Evolutionary conservation across 2,329 filamentous ascomycete genomes (phyloP).

Genomic region (Aspergillus pseudoglaucus): DNA sequence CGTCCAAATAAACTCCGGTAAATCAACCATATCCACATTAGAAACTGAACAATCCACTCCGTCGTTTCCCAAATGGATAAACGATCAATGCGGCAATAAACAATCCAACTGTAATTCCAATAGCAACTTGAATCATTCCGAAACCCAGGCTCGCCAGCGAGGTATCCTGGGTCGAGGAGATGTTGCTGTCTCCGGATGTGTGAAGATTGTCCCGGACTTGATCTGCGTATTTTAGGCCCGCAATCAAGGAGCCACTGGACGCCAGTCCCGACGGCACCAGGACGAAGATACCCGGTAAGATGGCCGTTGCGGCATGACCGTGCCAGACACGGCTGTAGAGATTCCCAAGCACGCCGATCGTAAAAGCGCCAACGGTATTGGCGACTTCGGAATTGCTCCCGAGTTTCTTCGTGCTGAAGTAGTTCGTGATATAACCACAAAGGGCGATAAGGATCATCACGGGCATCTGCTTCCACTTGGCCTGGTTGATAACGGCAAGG

Average conservation of each 20-base stretch:
- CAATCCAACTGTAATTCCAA: slow-evolving; percentile 35
- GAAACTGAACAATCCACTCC: slow-evolving; percentile 37
- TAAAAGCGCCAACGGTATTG: slow-evolving; percentile 68
- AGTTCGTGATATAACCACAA: slow-evolving; percentile 68
- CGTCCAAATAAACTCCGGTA: no score
- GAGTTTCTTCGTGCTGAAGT: slow-evolving; percentile 62
- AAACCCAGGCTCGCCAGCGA: slow-evolving; percentile 29
- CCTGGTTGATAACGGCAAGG: slow-evolving; percentile 71
- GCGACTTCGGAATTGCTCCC: slow-evolving; percentile 65
- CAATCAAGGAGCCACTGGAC: slow-evolving; percentile 49
- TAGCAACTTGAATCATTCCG: slow-evolving; percentile 36
- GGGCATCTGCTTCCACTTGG: slow-evolving; percentile 68
- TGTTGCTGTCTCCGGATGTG: slow-evolving; percentile 3
- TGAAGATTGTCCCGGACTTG: slow-evolving; percentile 37
- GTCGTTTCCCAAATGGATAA: slow-evolving; percentile 34
- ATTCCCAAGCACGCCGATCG: slow-evolving; percentile 70
- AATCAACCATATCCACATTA: slow-evolving; percentile 1
- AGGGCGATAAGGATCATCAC: slow-evolving; percentile 68
- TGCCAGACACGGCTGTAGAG: slow-evolving; percentile 65
- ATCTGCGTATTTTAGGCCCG: slow-evolving; percentile 49
- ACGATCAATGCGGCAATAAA: slow-evolving; percentile 35
- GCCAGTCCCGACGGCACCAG: slow-evolving; percentile 55
- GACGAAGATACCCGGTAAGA: slow-evolving; percentile 77
- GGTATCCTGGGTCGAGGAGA: slow-evolving; percentile 9
- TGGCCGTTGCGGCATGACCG: slow-evolving; percentile 72